Percentiles rank a stretch among this genome's conserved stretches.
phyloP scores from a whole-genome alignment of 805 yeast genomes.

The Sugiyamaella smithiae region DNA sequence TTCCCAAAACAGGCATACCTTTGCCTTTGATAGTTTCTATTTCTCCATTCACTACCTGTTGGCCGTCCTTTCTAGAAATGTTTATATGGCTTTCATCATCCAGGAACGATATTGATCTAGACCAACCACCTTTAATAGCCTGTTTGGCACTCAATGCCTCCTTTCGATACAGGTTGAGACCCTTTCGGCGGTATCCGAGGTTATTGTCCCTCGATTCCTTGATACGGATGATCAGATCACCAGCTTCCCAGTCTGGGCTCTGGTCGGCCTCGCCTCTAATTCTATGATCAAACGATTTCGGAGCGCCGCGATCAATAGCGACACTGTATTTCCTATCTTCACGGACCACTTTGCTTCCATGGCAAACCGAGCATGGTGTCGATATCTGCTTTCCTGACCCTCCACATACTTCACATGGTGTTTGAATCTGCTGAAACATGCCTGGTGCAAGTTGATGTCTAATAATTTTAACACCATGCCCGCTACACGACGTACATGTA shows the following conservation, averaged over 20 bases:
- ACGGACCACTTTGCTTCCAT: constrained; percentile 63
- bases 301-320: constrained; percentile 67
- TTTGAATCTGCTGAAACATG: constrained; percentile 82
- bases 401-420: constrained; percentile 71
- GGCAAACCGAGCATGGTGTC: constrained; percentile 64
- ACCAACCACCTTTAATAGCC: constrained; percentile 80
- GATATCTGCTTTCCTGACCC: constrained; percentile 72
- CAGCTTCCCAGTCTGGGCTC: constrained; percentile 77
- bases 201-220: constrained; percentile 55
- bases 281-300: constrained; percentile 55
- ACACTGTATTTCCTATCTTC: constrained; percentile 57
- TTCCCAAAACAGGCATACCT: constrained; percentile 76
- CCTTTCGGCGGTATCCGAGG: constrained; percentile 84
- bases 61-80: constrained; percentile 51
- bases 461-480: constrained; percentile 65
- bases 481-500: constrained; percentile 66
- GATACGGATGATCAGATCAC: constrained; percentile 67
- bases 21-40: constrained; percentile 66
- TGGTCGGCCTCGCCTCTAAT: constrained; percentile 79
- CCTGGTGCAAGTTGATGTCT: constrained; percentile 82
- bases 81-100: constrained; percentile 54
- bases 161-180: constrained; percentile 69
- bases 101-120: constrained; percentile 59
- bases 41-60: constrained; percentile 60
- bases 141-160: constrained; percentile 73